Evolutionary conservation across 1,284 basidiomycete species (phyloP), one percentile per base, ranked within the genome.

Genomic region (Pascua guehoae): DNA sequence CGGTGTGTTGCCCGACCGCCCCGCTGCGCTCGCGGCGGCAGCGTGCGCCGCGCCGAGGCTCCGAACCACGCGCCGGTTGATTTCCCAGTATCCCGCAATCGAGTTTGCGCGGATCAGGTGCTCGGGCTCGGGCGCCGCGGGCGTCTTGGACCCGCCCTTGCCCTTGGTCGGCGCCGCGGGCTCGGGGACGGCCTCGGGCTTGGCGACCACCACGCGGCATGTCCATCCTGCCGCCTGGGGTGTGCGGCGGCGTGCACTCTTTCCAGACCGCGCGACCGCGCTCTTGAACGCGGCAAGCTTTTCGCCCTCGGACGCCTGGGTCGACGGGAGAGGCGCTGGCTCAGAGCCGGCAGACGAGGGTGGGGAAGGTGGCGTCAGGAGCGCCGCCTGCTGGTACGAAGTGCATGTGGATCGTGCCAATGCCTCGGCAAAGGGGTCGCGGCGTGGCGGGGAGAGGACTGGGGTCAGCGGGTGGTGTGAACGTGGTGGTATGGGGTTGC

Each of bases 101-200:
- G 85, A 91, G 71, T 96, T 95, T 2, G 88, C 85, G 38, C 94
- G 84, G 40, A 87, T 84, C 4, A 89, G 82, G 47, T 83, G 79
- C 42, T 80, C 76, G 3, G 80, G 77, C 53, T 81, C 79, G 64
- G 88, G 85, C 9, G 56, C 51, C 3, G 53, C 39, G 2, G 60
- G 44, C 52, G 70, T 67, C 39, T 45, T 56, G 47, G 58, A 65
- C 60, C n/a, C 44, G 18, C 42, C 58, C 53, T 69, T 64, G 5
- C 58, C 56, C n/a, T 48, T 49, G 43, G 49, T 37, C 11, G 49
- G 45, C 36, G 10, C 36, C 41, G 52, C 49, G 38, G 49, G 41
- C 51, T 41, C 54, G 37, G 18, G 62, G 59, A 32, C 63, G 46
- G n/a, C 44, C 10, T 53, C 49, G 15, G 62, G 62, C 15, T 42